Conservation (phyloP, 345 rosid genomes). For the Isatis tinctoria region DNA sequence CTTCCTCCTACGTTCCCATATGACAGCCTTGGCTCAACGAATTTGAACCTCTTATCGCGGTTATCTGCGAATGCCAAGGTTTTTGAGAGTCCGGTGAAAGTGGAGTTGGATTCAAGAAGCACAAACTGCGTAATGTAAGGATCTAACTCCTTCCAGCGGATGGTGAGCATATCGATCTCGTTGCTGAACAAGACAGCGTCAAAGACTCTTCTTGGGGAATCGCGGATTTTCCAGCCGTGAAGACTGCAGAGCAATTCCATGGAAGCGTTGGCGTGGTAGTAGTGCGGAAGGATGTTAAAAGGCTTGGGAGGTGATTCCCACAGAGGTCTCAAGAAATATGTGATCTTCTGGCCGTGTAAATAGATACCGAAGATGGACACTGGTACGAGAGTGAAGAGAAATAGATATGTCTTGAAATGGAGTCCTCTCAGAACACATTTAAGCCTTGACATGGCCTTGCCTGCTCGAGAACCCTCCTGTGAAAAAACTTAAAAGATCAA, state of each 20-base stretch:
- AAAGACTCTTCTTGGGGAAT: constrained; percentile 68
- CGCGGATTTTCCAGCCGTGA: constrained; percentile 79
- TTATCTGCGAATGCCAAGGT: constrained; percentile 50
- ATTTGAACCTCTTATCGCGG: constrained; percentile 45
- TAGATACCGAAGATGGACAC: constrained; percentile 22
- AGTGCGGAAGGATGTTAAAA: constrained; percentile 25
- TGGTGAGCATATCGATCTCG: constrained; percentile 63
- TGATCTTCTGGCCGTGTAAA: constrained; percentile 33
- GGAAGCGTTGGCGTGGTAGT: constrained; percentile 54
- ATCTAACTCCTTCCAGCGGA: constrained; percentile 82
- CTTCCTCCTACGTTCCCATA: constrained; percentile 78
- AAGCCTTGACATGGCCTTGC: constrained; percentile 15
- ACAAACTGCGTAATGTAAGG: constrained; percentile 79
- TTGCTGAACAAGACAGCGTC: constrained; percentile 87
- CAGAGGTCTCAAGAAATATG: constrained; percentile 35
- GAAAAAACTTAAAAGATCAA: neutral
- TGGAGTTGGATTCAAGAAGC: constrained; percentile 85
- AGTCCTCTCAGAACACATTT: neutral
- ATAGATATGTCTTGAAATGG: constrained; percentile 11
- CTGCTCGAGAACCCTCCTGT: constrained; percentile 29
- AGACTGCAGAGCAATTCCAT: constrained; percentile 71
- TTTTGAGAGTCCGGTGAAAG: constrained; percentile 66
- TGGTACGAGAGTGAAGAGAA: constrained; percentile 21
- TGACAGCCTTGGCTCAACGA: constrained; percentile 59
- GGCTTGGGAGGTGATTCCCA: constrained; percentile 36